Percentiles rank a stretch among this genome's conserved stretches.
These are phyloP conservation scores for Nicotiana tabacum DNA, from an alignment of 257 asterid genomes.

Conservation along the genomic window DNA sequence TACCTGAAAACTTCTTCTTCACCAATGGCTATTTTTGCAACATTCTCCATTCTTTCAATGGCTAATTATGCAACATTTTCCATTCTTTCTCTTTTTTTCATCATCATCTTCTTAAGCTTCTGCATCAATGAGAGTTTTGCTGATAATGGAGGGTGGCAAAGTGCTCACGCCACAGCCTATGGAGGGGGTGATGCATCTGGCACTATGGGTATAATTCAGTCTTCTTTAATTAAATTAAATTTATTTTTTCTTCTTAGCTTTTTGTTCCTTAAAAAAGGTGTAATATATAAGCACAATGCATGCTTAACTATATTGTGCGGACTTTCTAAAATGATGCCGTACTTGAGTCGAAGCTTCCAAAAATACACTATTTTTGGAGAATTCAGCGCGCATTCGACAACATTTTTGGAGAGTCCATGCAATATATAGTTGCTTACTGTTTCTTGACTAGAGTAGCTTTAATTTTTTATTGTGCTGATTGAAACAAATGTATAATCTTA, in stretches of 20 bases:
- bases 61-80: conserved; percentile 17
- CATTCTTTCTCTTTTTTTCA: conserved; percentile 16
- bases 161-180: conserved; percentile 24
- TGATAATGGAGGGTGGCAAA: conserved; percentile 26
- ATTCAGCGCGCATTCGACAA: too few relatives aligned
- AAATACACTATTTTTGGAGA: too few relatives aligned
- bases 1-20: background rate
- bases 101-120: conserved; percentile 16
- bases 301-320: too few relatives aligned
- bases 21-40: conserved; percentile 22
- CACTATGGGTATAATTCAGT: conserved; percentile 21
- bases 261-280: background rate
- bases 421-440: too few relatives aligned
- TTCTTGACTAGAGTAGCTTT: too few relatives aligned
- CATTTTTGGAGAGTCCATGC: too few relatives aligned
- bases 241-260: background rate
- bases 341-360: too few relatives aligned
- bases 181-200: conserved; percentile 28
- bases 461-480: too few relatives aligned
- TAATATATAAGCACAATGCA: too few relatives aligned
- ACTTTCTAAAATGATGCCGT: too few relatives aligned
- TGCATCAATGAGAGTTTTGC: conserved; percentile 22
- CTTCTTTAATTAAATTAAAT: background rate
- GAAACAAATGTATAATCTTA: too few relatives aligned
- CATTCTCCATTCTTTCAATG: conserved; percentile 36